Conservation (phyloP, 257 asterid species). For the Penstemon newberryi region DNA sequence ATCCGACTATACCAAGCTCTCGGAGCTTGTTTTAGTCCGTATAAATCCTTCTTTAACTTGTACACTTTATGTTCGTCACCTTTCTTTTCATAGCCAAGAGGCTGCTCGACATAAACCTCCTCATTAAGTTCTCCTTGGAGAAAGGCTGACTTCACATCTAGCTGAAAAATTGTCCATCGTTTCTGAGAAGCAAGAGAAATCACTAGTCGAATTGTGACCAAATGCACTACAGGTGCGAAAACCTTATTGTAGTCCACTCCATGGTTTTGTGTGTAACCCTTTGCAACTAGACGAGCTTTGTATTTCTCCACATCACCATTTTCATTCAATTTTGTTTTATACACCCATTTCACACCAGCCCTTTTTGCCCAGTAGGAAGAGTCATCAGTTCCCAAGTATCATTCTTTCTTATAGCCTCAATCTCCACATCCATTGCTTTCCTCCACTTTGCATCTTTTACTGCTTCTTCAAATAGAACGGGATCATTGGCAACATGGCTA, state of each 20-base stretch:
- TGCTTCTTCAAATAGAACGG: background rate
- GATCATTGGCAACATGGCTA: background rate
- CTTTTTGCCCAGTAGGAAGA: background rate
- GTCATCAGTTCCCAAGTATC: background rate
- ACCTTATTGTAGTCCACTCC: background rate
- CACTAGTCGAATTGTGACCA: background rate
- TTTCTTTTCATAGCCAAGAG: background rate
- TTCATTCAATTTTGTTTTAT: background rate
- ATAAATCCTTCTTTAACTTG: background rate
- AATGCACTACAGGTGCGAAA: too few relatives aligned
- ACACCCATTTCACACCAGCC: background rate
- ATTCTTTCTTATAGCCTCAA: background rate
- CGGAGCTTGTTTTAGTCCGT: background rate
- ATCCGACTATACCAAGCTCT: background rate
- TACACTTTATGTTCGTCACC: conserved; percentile 1
- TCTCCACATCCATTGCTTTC: background rate
- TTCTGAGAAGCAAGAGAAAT: background rate
- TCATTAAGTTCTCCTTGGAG: background rate
- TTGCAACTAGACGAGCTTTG: conserved; percentile 1
- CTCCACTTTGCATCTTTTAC: background rate
- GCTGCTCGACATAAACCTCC: background rate
- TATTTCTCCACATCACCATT: background rate
- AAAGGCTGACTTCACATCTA: background rate
- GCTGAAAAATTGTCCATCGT: background rate
- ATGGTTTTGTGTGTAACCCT: background rate